Evolutionary conservation across 2,329 filamentous ascomycete genomes (phyloP), one percentile per base, ranked within the genome.

Genomic region (Elsinoe perseae): DNA sequence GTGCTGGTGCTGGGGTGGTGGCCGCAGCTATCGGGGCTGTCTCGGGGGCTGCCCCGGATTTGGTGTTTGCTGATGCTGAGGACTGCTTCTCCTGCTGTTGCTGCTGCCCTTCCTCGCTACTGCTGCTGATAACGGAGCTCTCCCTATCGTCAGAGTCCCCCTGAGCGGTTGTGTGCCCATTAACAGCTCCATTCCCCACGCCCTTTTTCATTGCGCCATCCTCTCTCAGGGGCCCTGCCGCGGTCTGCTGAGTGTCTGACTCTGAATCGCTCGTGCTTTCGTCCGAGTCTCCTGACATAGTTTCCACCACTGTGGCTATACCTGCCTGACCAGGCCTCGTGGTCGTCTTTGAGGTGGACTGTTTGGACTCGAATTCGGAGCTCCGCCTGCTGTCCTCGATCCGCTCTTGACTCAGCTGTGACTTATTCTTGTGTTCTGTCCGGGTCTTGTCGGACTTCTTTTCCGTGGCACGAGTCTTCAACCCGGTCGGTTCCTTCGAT

Each of bases 71-170:
- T n/a, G n/a, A n/a, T n/a, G n/a, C n/a, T n/a, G n/a, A n/a, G 20
- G 23, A 12, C 10, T 30, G 3, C 20, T 25, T 18, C 25, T 54
- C 57, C 64, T 61, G 32, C 61, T 62, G 16, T 60, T 54, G 20
- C 63, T 54, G 57, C 21, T 12, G 63, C 57, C 61, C 63, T 40
- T 69, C 66, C 16, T 73, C 66, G 18, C 70, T 69, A 18, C 69
- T 68, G 27, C 73, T 71, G 54, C 69, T 72, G 18, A 68, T 68
- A 61, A 65, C 63, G 25, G 64, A 66, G 28, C 63, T 67, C 12
- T 57, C 56, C 23, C 42, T 25, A 38, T 42, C 43, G 3, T 7
- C 5, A 8, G 12, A 2, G 7, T 1, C 28, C 60, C 64, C 48
- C 61, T 63, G 14, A 59, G 20, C 21, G 23, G 9, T 20, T 21